Base-by-base conservation (phyloP, 148 eudicot genomes). In the Mesembryanthemum crystallinum region DNA sequence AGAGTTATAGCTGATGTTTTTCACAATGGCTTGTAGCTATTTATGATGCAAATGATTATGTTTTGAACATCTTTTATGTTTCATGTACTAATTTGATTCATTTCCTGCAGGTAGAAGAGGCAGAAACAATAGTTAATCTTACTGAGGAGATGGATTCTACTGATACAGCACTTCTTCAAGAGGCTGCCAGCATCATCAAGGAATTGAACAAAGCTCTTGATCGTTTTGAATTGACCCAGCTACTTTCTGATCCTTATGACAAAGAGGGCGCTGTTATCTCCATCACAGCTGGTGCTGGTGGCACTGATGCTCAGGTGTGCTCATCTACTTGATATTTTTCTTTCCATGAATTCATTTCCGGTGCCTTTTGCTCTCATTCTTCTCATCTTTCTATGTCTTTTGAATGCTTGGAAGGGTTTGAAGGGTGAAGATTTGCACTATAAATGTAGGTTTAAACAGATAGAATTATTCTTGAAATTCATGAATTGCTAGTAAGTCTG, bases 281-380 rank as follows among this genome's bases (percentile, higher is more conserved):
- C 60, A 94, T 94, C 75, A 77, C 98, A 74, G 98, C 98, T 76
- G 98, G 98, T 80, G 98, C 98, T 32, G 97, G 98, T 70, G 98
- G 98, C 71, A 94, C 98, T 74, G 98, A 94, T 90, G 98, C 98
- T 76, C 98, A 94, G 97, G 98, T 94, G 82, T 69, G 71, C 32
- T 76, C 33, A 58, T 76, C 32, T 67, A 61, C 54, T 39, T 62
- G 15, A 39, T 49, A 47, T 5, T 33, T 73, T 37, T 47, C 15
- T 55, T 11, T 47, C 17, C 7, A 2, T n/a, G 10, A 28, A 18
- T 47, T 74, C 43, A 24, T 1, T 6, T 35, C 25, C 10, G 61
- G 61, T 58, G 47, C 24, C n/a, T 28, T 24, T 69, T 51, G 27
- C 13, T 10, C 13, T 29, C 61, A 33, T 59, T 66, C n/a, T 24